These are phyloP conservation scores for Kodamaea anthophila DNA, from an alignment of 1,139 yeast genomes.

Conservation along the genomic window DNA sequence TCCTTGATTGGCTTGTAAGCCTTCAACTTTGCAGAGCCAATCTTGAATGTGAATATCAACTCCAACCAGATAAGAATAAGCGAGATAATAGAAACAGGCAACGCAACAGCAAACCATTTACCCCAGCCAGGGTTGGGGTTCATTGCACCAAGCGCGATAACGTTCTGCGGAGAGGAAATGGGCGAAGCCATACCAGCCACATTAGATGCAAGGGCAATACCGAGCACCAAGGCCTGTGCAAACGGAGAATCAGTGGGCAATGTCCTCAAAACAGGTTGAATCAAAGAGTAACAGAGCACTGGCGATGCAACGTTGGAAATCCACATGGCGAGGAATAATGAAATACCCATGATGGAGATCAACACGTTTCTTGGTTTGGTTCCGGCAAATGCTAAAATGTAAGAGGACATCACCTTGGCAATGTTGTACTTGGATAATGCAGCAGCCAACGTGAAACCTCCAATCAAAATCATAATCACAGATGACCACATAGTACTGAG, in stretches of 20 bases:
- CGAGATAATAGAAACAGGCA: constrained; percentile 67
- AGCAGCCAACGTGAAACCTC: constrained; percentile 93
- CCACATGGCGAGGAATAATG: constrained; percentile 88
- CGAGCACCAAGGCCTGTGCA: constrained; percentile 78
- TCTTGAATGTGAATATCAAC: constrained; percentile 61
- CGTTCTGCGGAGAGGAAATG: constrained; percentile 92
- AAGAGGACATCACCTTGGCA: constrained; percentile 79
- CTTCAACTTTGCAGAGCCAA: constrained; percentile 40
- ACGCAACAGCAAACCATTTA: constrained; percentile 83
- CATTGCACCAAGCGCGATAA: constrained; percentile 84
- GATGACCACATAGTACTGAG: constrained; percentile 92
- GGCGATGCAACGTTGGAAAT: constrained; percentile 96
- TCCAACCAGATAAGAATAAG: constrained; percentile 66
- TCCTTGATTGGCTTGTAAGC: constrained; percentile 65
- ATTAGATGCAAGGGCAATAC: constrained; percentile 87
- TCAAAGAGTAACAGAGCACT: constrained; percentile 80
- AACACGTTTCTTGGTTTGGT: constrained; percentile 75
- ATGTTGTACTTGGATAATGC: constrained; percentile 86
- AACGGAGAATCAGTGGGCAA: constrained; percentile 73
- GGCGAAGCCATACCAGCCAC: constrained; percentile 97
- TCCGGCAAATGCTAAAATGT: constrained; percentile 75
- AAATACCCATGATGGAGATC: constrained; percentile 76
- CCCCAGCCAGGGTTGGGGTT: constrained; percentile 90
- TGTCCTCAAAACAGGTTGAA: constrained; percentile 81
- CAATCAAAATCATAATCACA: constrained; percentile 78